Percentiles rank a stretch among this genome's conserved stretches.
Evolutionary conservation across 352 stramenopile species (phyloP).

Genomic region (Phytophthora sp.): DNA sequence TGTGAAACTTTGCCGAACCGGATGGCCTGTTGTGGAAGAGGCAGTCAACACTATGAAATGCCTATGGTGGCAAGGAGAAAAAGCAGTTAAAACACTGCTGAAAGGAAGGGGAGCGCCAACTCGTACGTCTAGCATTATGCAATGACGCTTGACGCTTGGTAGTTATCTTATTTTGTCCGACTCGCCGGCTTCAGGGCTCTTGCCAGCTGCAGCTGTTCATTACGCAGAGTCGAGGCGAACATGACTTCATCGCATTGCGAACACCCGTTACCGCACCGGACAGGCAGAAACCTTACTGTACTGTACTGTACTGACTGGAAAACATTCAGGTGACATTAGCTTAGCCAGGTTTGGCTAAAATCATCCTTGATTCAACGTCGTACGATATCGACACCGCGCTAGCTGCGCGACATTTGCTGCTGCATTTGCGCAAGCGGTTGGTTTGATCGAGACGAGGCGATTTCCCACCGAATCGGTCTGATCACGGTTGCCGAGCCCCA

Average conservation of each 20-base stretch:
- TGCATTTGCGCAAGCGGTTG: slow-evolving; percentile 16
- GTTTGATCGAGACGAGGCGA: slow-evolving; percentile 18
- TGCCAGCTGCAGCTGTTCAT: slow-evolving; percentile 1
- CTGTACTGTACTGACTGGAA: neutral
- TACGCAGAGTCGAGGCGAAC: slow-evolving; percentile 11
- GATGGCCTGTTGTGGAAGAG: too few species aligned
- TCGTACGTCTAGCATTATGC: too few species aligned
- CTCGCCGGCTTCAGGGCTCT: too few species aligned
- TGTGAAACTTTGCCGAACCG: too few species aligned
- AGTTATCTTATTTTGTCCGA: slow-evolving; percentile 4
- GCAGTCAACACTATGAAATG: neutral
- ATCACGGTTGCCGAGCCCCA: neutral
- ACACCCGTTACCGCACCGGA: slow-evolving; percentile 2
- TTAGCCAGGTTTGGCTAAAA: neutral
- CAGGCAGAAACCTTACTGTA: slow-evolving; percentile 9
- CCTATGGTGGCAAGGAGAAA: slow-evolving; percentile 1
- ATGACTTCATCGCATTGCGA: slow-evolving; percentile 32
- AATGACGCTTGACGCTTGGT: neutral
- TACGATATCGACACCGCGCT: slow-evolving; percentile 7
- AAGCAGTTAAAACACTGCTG: too few species aligned
- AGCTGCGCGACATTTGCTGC: slow-evolving; percentile 25
- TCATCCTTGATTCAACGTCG: slow-evolving; percentile 25
- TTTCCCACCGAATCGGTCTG: neutral
- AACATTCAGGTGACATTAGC: neutral
- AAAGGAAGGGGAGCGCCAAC: too few species aligned